Evolutionary conservation across 139 green algal genomes (phyloP), one percentile per base, ranked within the genome.

Genomic region (Chlorella ohadii): DNA sequence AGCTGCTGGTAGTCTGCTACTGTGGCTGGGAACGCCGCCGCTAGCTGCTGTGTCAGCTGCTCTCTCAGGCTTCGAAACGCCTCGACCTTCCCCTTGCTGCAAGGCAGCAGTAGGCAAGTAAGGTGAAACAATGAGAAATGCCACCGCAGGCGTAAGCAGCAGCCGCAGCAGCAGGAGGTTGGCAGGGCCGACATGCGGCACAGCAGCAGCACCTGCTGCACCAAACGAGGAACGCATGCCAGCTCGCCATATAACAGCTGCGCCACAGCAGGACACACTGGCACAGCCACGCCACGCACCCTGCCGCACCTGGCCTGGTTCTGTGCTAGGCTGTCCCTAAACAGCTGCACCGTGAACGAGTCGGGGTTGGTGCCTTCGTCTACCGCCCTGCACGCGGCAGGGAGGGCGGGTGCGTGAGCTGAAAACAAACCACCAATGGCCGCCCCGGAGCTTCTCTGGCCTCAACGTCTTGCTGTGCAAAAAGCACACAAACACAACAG

Each of bases 51-150:
- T 28, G 59, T 33, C 36, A 71, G 31, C 17, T 59, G 56, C 34
- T 82, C 59, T 7, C 38, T 36, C 57, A 82, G 57, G 38, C 23
- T 25, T 11, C 38, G 65, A 17, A 82, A 82, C 3, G 76, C 76
- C 57, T 82, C 76, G 59, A 82, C 76, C 28, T 82, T 82, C 27
- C 76, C 76, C 27, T 82, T 82, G 76, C 76, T 82, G 76, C 76
- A 81, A 1, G 51, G 51, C 51, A 59, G 15, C 2, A 6, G 44
- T 51, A 51, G 44, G 44, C 44, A 51, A 51, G 44, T 16, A 51
- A 51, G 44, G 9, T 51, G 44, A 9, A 2, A 22, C n/a, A 44
- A 44, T 27, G 13, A 15, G 61, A 36, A 11, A 68, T 15, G 61
- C 20, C 20, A 68, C 4, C 4, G 61, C 23, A 2, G 61, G 61